A percentile compares a stretch with the other conserved stretches of the same genome.
Evolutionary conservation across 371 early-diverging fungal species (phyloP).

Genomic region (Syncephalastrum contaminatum): DNA sequence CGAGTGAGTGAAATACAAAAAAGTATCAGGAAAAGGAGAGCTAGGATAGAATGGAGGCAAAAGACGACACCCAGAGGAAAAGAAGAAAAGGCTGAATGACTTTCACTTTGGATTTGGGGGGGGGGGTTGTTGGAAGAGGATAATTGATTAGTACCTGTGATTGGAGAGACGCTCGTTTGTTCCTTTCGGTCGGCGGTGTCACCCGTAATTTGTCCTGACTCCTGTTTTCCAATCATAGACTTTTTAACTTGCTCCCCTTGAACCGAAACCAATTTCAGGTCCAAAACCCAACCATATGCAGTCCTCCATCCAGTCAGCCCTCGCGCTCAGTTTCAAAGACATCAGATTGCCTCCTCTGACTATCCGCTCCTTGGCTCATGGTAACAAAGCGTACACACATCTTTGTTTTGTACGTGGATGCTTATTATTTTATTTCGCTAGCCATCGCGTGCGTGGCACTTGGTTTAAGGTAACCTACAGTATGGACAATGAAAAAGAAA

Average conservation of each 20-base stretch:
- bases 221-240: conserved; percentile 6
- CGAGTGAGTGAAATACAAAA: no score
- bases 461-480: conserved; percentile 9
- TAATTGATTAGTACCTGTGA: not conserved
- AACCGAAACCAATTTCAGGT: conserved; percentile 6
- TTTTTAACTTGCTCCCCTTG: conserved; percentile 9
- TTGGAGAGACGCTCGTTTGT: not conserved
- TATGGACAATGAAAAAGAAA: conserved; percentile 11
- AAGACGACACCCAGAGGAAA: no score
- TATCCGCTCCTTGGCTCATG: conserved; percentile 9
- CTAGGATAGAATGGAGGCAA: no score
- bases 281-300: conserved; percentile 4
- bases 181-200: conserved; percentile 7
- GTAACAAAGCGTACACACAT: conserved; percentile 1
- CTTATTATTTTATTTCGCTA: not conserved
- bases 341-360: conserved; percentile 11
- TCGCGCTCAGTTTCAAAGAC: conserved; percentile 17
- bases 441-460: conserved; percentile 7
- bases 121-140: no score
- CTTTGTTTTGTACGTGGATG: not conserved
- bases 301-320: conserved; percentile 7
- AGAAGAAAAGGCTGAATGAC: no score
- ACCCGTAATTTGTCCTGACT: conserved; percentile 6
- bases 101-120: no score
- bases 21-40: no score